Evolutionary conservation across 2,329 filamentous ascomycete genomes (phyloP).

Genomic region (Phoma sp.): DNA sequence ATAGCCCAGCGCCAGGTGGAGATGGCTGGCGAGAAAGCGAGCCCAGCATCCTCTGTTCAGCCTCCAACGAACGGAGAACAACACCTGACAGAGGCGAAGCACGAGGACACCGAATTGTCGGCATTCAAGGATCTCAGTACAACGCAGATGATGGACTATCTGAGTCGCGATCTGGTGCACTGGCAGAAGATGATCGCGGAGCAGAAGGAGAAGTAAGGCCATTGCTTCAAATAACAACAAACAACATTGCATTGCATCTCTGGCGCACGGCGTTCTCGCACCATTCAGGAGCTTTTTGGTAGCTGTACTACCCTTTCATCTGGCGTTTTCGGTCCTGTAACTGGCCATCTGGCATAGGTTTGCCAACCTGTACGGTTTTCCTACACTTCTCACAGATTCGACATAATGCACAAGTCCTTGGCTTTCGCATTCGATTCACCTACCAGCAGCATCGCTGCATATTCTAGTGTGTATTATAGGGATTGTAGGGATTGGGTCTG

Average conservation of each 20-base stretch:
- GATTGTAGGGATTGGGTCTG: background rate
- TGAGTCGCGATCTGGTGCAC: slow-evolving; percentile 80
- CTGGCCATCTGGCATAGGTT: slow-evolving; percentile 11
- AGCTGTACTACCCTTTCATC: slow-evolving; percentile 3
- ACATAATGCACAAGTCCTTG: background rate
- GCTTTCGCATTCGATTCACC: background rate
- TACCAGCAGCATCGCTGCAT: slow-evolving; percentile 7
- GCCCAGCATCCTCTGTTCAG: slow-evolving; percentile 37
- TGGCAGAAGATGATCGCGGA: slow-evolving; percentile 71
- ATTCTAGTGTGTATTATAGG: slow-evolving; percentile 12
- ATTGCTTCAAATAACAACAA: background rate
- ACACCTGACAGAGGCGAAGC: slow-evolving; percentile 40
- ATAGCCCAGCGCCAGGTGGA: slow-evolving; percentile 90
- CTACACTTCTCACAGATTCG: slow-evolving; percentile 35
- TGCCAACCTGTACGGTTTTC: slow-evolving; percentile 37
- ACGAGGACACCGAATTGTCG: slow-evolving; percentile 50
- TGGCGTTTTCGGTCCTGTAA: slow-evolving; percentile 24
- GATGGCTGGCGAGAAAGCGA: slow-evolving; percentile 68
- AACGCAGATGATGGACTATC: slow-evolving; percentile 88
- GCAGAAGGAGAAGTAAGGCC: slow-evolving; percentile 37
- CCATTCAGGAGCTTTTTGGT: background rate
- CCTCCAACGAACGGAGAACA: slow-evolving; percentile 33
- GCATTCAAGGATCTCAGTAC: slow-evolving; percentile 77
- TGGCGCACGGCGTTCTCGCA: slow-evolving; percentile 10
- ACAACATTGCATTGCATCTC: slow-evolving; percentile 12